Evolutionary conservation across 768 basidiomycete species (phyloP), one percentile per base, ranked within the genome.

Genomic region (Rhodosporidiobolus sp.): DNA sequence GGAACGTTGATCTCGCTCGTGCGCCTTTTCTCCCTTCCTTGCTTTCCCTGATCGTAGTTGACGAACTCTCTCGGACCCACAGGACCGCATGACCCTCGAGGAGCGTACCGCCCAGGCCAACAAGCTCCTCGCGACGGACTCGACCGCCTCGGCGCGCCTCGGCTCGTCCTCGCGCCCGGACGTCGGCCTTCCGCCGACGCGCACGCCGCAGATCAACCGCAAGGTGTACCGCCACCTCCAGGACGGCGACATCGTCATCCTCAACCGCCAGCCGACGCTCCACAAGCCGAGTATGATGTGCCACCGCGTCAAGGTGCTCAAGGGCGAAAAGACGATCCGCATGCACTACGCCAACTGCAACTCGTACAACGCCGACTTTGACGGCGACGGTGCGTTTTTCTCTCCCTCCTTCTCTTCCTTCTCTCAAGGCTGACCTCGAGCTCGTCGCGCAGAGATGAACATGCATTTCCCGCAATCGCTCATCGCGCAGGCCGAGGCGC

Each of bases 301-400:
- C 14, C 96, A 99, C 80, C 90, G 87, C 77, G 95, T 95, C 24
- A 89, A 89, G 67, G 90, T 98, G 28, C 81, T 99, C 73, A 86
- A 88, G 72, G 96, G 95, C 34, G 96, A 99, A 82, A 99, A 97
- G 84, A 98, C 96, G 0, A 98, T 99, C 80, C 87, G 96, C 22
- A 94, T 99, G 94, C 96, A 99, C 83, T 99, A 99, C 79, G 95
- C 96, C 34, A 99, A 99, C 79, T 99, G 95, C 83, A 97, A 98
- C 81, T 98, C 95, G 3, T 98, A 98, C 81, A 98, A 98, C 78
- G 92, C 92, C 78, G 92, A 95, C 81, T 95, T 95, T 78, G 92
- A 95, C 77, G 92, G 92, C 75, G 92, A 95, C 82, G 90, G 89
- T 89, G 72, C 77, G 85, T n/a, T n/a, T 53, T 80, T 76, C 63